Percentiles rank a stretch among this genome's conserved stretches.
Conservation (phyloP, 768 basidiomycete species). For the Lentinula raphanica region DNA sequence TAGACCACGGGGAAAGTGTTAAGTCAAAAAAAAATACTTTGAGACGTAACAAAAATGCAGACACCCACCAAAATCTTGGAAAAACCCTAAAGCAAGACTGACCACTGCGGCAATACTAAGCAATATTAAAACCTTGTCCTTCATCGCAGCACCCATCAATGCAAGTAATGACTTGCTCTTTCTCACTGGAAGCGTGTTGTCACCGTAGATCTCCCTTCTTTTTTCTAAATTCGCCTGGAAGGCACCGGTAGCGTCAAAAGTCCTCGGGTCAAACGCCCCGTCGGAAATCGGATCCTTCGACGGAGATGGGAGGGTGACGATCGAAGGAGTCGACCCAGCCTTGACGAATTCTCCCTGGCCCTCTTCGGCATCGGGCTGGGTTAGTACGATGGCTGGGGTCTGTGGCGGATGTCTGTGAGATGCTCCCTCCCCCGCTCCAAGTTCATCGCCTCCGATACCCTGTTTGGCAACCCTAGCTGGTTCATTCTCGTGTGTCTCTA, state of each 20-base stretch:
- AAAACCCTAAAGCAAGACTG: slow-evolving; percentile 89
- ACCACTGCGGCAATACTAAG: slow-evolving; percentile 89
- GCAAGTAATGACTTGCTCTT: slow-evolving; percentile 61
- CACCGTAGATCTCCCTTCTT: slow-evolving; percentile 65
- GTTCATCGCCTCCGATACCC: slow-evolving; percentile 13
- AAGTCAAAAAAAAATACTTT: neutral
- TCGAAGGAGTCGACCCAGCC: neutral
- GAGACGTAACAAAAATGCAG: slow-evolving; percentile 19
- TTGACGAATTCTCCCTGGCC: slow-evolving; percentile 2
- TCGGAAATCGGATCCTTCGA: slow-evolving; percentile 15
- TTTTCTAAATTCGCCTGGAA: slow-evolving; percentile 51
- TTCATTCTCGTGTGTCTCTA: neutral
- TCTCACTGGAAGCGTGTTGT: slow-evolving; percentile 70
- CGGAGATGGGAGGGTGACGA: neutral
- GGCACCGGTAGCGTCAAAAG: slow-evolving; percentile 13
- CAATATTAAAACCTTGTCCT: slow-evolving; percentile 90
- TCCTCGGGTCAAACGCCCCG: slow-evolving; percentile 14
- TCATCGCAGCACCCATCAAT: slow-evolving; percentile 82
- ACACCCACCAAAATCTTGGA: slow-evolving; percentile 76
- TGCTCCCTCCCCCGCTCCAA: slow-evolving; percentile 17
- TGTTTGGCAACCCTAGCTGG: slow-evolving; percentile 1
- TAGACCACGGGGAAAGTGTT: neutral
- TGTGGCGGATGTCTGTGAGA: slow-evolving; percentile 22
- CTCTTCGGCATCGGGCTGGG: slow-evolving; percentile 19
- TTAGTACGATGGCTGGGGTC: slow-evolving; percentile 27